A percentile compares a stretch with the other conserved stretches of the same genome.
These are phyloP conservation scores for Neurospora cerealis DNA, from an alignment of 495 filamentous ascomycete genomes.

Conservation along the genomic window DNA sequence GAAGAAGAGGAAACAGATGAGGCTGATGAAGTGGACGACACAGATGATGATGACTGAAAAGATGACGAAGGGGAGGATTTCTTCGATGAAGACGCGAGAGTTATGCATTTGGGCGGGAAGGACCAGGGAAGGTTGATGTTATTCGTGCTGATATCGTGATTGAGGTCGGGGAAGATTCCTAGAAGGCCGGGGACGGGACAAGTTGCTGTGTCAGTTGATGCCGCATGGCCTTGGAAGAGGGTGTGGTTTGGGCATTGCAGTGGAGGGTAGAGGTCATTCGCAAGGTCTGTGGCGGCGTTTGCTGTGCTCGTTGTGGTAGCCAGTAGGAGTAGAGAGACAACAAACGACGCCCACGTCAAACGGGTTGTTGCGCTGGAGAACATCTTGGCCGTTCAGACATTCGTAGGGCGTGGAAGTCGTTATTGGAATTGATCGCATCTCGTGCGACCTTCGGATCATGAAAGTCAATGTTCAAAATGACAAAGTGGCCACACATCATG, in stretches of 20 bases:
- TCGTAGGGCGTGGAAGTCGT: neutral
- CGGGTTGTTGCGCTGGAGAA: neutral
- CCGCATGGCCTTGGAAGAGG: neutral
- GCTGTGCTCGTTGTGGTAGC: neutral
- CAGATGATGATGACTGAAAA: too few relatives aligned
- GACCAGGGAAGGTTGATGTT: constrained; percentile 5
- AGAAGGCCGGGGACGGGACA: constrained; percentile 2
- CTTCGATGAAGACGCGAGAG: neutral
- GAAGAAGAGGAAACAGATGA: neutral
- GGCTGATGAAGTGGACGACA: too few relatives aligned
- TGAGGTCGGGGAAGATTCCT: neutral
- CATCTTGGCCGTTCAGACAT: too few relatives aligned
- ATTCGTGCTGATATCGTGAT: neutral
- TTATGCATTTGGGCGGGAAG: constrained; percentile 6
- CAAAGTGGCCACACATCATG: neutral
- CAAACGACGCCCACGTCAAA: neutral
- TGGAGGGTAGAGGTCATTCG: too few relatives aligned
- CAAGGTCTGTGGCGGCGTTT: neutral
- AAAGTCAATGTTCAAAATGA: neutral
- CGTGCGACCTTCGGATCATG: neutral
- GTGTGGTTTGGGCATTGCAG: neutral
- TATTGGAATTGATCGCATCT: neutral
- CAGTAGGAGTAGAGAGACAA: neutral
- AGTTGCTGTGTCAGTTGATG: neutral
- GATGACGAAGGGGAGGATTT: too few relatives aligned